Evolutionary conservation across 176 grass and related monocot genomes (phyloP), one percentile per base, ranked within the genome.

Genomic region (Alopecurus myosuroides): DNA sequence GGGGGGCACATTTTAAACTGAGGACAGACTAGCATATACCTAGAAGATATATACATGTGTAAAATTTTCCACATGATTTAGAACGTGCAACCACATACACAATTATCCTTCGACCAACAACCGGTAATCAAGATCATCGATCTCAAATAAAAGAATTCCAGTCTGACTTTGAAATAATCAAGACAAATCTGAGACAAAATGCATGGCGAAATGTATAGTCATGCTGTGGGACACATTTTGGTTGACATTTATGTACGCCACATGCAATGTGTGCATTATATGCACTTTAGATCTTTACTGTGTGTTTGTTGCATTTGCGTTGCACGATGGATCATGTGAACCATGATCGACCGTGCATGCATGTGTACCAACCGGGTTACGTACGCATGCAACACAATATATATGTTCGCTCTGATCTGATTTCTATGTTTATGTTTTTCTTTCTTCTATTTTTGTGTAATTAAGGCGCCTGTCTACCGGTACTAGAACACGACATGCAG

Each of bases 251-350:
- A 79, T 69, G 48, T 23, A 10, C 3, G 8, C 34, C 48, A 42
- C 65, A 68, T 68, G 44, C 11, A 81, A 20, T 36, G 57, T 15
- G 20, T 53, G 26, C 44, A 26, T 17, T 19, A 74, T 1, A 1
- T 4, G 3, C 29, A 48, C 28, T 62, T 69, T 25, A 70, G 41
- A 46, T 34, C 72, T 84, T 77, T 0, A 78, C 11, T 74, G 42
- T 20, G 70, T 20, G 25, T 6, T 6, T 13, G 41, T 22, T 76
- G 78, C 44, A 10, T 44, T 30, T 17, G 12, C 55, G 79, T 25
- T 49, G 86, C 79, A 77, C 42, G 22, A 6, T 36, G 1, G 17
- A 55, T 76, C 79, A 77, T 68, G 71, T 87, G 79, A 87, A 28
- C 35, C 13, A 23, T 51, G 70, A 73, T 73, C 40, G 23, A 46